Evolutionary conservation across 1,139 yeast species (phyloP), one percentile per base, ranked within the genome.

Genomic region (Dujonia santamariae): DNA sequence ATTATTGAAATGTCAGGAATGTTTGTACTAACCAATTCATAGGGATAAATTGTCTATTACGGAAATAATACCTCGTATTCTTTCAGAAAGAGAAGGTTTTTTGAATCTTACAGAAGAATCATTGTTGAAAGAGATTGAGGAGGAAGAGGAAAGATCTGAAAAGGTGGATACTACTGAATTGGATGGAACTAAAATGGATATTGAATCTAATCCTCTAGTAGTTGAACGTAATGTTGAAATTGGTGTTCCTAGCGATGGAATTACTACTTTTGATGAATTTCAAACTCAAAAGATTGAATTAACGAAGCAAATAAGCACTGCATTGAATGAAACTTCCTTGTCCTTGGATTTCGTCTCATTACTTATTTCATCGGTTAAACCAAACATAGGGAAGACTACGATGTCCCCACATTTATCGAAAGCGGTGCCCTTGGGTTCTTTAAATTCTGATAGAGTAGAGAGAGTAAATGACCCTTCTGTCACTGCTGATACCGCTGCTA

Each of bases 351-450:
- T 90, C 47, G 83, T 90, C 2, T 86, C 96, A 2, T 66, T 92
- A 39, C 61, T 94, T 37, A 67, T 92, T 30, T 83, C 96, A n/a
- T 74, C 87, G 12, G 77, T 78, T 9, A 73, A 92, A 41, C 96
- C 96, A 2, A 84, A 85, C 16, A 82, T 92, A 2, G 96, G 94
- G 1, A 74, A 84, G 26, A 72, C 90, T 3, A 85, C 97, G 4
- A 86, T 92, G 78, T 87, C 97, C 1, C 92, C 96, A 1, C 90
- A 82, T 56, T 65, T 92, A 42, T 76, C 80, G 45, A 83, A 85
- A 45, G 78, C 75, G 38, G 84, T 85, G 0, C 88, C 95, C 1
- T 65, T 82, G 9, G 96, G 95, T 0, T 82, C 97, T 0, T 64
- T 92, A 34, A 83, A 81, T 36, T 73, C 92, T 11, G 95, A 84